Evolutionary conservation across 1,284 basidiomycete species (phyloP).

Genomic region (Melampsora americana): DNA sequence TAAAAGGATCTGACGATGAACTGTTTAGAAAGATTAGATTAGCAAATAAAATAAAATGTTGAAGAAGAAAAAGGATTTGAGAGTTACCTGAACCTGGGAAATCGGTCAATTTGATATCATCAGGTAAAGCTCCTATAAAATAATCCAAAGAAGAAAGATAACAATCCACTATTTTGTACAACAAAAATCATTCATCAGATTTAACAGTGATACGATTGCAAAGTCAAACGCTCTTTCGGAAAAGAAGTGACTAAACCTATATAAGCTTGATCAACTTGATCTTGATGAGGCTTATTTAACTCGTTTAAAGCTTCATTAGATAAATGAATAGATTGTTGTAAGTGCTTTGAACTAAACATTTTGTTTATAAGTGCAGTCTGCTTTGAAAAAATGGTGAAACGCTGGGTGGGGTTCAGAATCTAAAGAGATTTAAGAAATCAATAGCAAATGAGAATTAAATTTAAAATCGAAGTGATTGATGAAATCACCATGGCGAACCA

Average conservation of each 20-base stretch:
- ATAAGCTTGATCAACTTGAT: not conserved
- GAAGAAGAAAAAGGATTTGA: not conserved
- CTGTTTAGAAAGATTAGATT: not conserved
- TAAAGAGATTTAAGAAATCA: no score
- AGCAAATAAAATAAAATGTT: not conserved
- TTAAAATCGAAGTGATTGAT: no score
- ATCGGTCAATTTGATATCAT: not conserved
- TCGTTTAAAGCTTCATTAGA: not conserved
- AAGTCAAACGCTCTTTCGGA: no score
- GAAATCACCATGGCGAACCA: no score
- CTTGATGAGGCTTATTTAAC: not conserved
- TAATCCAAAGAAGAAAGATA: constrained; percentile 4
- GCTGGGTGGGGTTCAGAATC: no score
- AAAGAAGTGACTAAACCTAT: not conserved
- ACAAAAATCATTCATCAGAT: not conserved
- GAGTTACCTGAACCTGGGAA: not conserved
- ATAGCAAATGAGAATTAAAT: no score
- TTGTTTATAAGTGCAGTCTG: no score
- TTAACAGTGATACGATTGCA: no score
- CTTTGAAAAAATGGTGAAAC: no score
- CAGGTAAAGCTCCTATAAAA: not conserved
- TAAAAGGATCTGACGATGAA: not conserved
- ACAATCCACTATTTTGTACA: not conserved
- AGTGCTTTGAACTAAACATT: constrained; percentile 1
- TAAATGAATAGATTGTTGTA: constrained; percentile 4